These are phyloP conservation scores for Polysphondylium violaceum DNA, from an alignment of 78 protist species.

Conservation along the genomic window DNA sequence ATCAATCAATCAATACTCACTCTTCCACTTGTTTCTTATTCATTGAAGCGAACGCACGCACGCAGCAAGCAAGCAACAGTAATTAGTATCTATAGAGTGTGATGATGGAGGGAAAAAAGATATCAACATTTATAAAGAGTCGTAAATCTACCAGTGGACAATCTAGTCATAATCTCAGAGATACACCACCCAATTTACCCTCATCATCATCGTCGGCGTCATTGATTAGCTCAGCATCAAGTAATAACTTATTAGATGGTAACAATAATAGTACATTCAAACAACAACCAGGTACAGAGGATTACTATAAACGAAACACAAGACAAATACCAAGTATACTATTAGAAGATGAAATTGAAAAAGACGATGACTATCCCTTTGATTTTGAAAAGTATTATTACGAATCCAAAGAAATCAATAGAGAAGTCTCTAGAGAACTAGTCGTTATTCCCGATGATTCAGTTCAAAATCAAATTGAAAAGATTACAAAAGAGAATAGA, in stretches of 20 bases:
- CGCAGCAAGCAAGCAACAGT: too few relatives aligned
- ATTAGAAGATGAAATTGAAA: conserved; percentile 72
- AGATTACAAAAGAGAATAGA: conserved; percentile 62
- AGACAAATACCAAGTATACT: conserved; percentile 63
- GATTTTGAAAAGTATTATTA: conserved; percentile 71
- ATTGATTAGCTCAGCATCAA: background rate
- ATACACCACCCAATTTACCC: background rate
- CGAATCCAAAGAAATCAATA: conserved; percentile 73
- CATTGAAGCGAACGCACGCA: too few relatives aligned
- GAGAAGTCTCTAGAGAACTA: conserved; percentile 58
- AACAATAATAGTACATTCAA: conserved; percentile 11
- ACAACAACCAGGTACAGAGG: background rate
- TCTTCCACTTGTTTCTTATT: too few relatives aligned
- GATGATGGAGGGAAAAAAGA: conserved; percentile 31
- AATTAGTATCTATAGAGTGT: too few relatives aligned
- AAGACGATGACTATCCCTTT: conserved; percentile 61
- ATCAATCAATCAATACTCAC: too few relatives aligned
- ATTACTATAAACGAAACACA: conserved; percentile 52
- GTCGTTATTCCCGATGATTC: conserved; percentile 66
- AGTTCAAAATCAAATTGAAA: conserved; percentile 15
- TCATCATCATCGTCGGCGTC: conserved; percentile 23
- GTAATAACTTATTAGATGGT: background rate
- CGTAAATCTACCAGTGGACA: conserved; percentile 3
- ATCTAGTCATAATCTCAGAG: background rate
- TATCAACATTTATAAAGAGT: conserved; percentile 28